Evolutionary conservation across 805 yeast genomes (phyloP).

Genomic region (Metschnikowia henanensis): DNA sequence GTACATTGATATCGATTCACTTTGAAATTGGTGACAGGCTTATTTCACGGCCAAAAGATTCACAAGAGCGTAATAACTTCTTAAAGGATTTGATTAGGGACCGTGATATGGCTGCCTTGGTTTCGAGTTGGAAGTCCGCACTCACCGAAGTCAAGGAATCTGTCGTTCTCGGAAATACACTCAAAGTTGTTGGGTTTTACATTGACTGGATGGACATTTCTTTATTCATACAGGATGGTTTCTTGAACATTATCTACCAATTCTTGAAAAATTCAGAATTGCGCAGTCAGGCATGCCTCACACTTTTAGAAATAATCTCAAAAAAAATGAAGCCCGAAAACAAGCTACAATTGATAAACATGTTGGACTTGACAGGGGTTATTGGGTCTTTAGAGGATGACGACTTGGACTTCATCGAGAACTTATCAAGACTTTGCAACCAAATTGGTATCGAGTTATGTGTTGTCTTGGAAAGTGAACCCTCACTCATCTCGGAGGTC

Average conservation of each 20-base stretch:
- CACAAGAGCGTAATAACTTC: conserved; percentile 62
- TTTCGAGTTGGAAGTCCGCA: conserved; percentile 66
- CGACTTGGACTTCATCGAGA: conserved; percentile 69
- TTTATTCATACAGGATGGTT: conserved; percentile 62
- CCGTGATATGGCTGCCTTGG: conserved; percentile 67
- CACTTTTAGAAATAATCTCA: conserved; percentile 63
- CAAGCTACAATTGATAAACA: conserved; percentile 65
- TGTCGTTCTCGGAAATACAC: conserved; percentile 51
- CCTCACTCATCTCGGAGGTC: conserved; percentile 37
- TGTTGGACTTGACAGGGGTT: conserved; percentile 64
- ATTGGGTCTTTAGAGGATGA: conserved; percentile 43
- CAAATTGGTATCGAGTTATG: conserved; percentile 75
- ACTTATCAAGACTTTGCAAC: conserved; percentile 70
- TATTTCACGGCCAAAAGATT: conserved; percentile 64
- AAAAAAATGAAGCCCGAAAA: conserved; percentile 78
- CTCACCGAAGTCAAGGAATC: conserved; percentile 38
- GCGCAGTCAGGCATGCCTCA: conserved; percentile 56
- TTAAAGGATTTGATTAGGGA: conserved; percentile 83
- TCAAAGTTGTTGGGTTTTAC: conserved; percentile 77
- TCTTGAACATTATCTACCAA: conserved; percentile 56
- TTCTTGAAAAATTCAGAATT: conserved; percentile 51
- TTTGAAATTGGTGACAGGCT: conserved; percentile 93
- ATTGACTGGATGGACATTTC: conserved; percentile 91
- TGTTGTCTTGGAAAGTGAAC: conserved; percentile 56
- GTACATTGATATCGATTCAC: conserved; percentile 76